Evolutionary conservation across 352 stramenopile species (phyloP), one percentile per base, ranked within the genome.

Genomic region (Globisporangium solare): DNA sequence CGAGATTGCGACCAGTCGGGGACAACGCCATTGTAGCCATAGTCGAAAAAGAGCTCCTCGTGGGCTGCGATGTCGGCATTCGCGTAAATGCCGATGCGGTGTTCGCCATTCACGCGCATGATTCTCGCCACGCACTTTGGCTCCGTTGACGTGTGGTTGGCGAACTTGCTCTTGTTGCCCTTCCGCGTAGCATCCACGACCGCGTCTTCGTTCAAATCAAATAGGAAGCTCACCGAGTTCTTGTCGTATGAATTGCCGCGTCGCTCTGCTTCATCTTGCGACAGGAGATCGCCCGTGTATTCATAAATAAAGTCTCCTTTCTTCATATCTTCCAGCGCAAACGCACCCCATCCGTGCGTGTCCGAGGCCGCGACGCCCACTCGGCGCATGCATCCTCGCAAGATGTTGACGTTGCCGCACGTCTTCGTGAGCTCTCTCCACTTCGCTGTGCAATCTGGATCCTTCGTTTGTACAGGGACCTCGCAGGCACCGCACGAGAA

Each of bases 151-250:
- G 74, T 73, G 63, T 98, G 92, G 61, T 97, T 97, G 0, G 90
- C 86, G 64, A 97, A 98, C 54, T 96, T 94, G 54, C 88, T 96
- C 69, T 98, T 98, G 80, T 98, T 98, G 14, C 96, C 95, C 62
- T 97, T 97, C 24, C 88, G 82, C 13, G 88, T 94, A 0, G 94
- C 93, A 73, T 98, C 96, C 46, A 99, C 79, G 47, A 96, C 86
- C 7, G 74, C 83, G 59, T 98, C 94, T 52, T 92, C 87, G 42
- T 87, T 97, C 59, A 98, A 58, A 70, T 98, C 93, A 63, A 99
- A 99, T 13, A 98, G 66, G 63, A 97, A 98, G 48, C 81, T 92
- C 41, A 94, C 77, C 18, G 92, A 91, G 17, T 76, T 77, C 64
- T 88, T 88, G 62, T 97, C 89, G 70, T 97, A 96, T 11, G 97